Evolutionary conservation across 306 rosid genomes (phyloP), one percentile per base, ranked within the genome.

Genomic region (Cucumis hystrix): DNA sequence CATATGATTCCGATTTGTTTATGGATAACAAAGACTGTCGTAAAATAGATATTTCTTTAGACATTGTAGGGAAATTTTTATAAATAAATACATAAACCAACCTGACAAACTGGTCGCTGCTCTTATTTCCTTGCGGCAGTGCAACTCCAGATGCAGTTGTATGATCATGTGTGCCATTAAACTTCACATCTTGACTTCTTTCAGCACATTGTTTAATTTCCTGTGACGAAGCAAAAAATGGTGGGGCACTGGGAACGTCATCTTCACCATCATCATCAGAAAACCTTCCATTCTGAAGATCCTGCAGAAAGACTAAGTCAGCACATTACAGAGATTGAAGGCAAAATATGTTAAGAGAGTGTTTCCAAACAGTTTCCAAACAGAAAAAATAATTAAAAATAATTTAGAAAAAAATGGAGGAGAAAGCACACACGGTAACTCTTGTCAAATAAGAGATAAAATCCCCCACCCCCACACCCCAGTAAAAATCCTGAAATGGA

Each of bases 211-310:
- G 87, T 82, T 82, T 85, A 78, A 92, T 87, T 83, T 91, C 99
- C 66, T 77, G 89, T 72, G 83, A 49, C 43, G 86, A 82, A 81
- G 87, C 87, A 77, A 77, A 73, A 81, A 92, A 84, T 1, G 98
- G 99, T 60, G 99, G 99, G 62, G 99, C 99, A 84, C 93, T 96
- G 18, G 98, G 90, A 88, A 88, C 45, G 33, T 86, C 88, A 20
- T 89, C 92, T 41, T 86, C 88, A 4, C 87, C 92, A 7, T 89
- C 97, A 6, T 91, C 96, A 55, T 92, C 97, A 14, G 91, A 84
- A 57, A 89, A 78, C 79, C 83, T 87, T 74, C 82, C 90, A 67
- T 76, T 80, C 87, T 83, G 85, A 28, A 20, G 39, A 78, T 80
- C 87, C 87, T 81, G 87, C 79, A 79, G 78, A 56, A 65, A 66